A percentile compares a stretch with the other conserved stretches of the same genome.
These are phyloP conservation scores for Plectranthus barbatus DNA, from an alignment of 257 asterid species.

Conservation along the genomic window DNA sequence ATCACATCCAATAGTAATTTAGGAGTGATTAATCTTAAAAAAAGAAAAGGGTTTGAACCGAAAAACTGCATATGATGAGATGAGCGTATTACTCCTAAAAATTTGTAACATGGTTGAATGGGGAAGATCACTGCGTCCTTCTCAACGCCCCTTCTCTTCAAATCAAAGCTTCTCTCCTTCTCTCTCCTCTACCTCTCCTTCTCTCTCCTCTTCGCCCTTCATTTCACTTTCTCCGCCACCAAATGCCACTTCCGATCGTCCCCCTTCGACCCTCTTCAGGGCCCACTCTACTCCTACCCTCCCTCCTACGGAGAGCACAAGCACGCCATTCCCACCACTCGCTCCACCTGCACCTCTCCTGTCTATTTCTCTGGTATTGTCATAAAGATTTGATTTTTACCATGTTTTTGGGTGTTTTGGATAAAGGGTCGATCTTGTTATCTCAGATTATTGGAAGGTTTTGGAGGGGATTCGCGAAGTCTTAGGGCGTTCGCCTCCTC, in stretches of 20 bases:
- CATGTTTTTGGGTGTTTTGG: neutral
- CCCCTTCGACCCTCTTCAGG: conserved; percentile 64
- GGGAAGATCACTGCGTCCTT: conserved; percentile 23
- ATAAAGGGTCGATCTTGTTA: conserved; percentile 10
- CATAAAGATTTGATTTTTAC: neutral
- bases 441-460: conserved; percentile 53
- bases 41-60: too few relatives aligned
- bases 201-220: conserved; percentile 44
- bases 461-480: conserved; percentile 34
- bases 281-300: conserved; percentile 60
- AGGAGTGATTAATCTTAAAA: too few relatives aligned
- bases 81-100: neutral
- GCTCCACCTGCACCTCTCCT: conserved; percentile 78
- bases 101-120: conserved; percentile 14
- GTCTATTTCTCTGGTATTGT: conserved; percentile 62
- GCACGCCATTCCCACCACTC: conserved; percentile 65
- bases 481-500: conserved; percentile 20
- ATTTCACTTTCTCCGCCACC: conserved; percentile 45
- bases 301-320: conserved; percentile 92
- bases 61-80: neutral
- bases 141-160: conserved; percentile 60
- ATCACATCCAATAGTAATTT: too few relatives aligned
- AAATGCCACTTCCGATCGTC: conserved; percentile 66
- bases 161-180: conserved; percentile 69
- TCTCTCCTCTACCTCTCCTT: conserved; percentile 61